Percentiles rank a stretch among this genome's conserved stretches.
phyloP scores from a whole-genome alignment of 177 flowering plant species.

The Vitis hybrid region DNA sequence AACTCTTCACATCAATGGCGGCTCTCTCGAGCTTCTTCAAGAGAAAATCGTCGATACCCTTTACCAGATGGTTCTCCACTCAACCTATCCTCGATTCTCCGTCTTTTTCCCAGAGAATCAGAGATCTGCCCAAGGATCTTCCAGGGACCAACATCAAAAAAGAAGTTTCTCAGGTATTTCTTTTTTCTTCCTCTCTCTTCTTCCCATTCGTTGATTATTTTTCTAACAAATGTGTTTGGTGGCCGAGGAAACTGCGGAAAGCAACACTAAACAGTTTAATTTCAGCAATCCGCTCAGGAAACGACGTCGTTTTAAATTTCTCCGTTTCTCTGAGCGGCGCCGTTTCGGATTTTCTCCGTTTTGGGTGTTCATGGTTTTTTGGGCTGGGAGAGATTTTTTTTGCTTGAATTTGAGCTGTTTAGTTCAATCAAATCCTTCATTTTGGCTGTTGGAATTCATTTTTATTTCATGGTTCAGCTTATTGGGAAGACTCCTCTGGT shows the following conservation, averaged over 20 bases:
- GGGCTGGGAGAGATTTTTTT: background rate
- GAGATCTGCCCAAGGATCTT: conserved; percentile 62
- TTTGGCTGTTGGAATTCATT: too few species aligned
- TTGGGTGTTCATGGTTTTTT: too few species aligned
- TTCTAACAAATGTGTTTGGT: too few species aligned
- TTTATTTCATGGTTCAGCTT: conserved; percentile 44
- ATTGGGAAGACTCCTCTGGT: conserved; percentile 90
- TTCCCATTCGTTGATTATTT: background rate
- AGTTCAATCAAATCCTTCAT: too few species aligned
- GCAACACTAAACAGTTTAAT: too few species aligned
- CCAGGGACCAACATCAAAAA: conserved; percentile 63
- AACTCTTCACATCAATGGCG: conserved; percentile 43
- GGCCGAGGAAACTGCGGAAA: too few species aligned
- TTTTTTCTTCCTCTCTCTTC: background rate
- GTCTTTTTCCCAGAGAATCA: conserved; percentile 49
- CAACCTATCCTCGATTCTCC: conserved; percentile 33
- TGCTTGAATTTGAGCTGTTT: background rate
- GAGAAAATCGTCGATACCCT: conserved; percentile 29
- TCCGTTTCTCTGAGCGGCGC: too few species aligned
- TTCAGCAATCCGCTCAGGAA: too few species aligned
- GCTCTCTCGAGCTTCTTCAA: conserved; percentile 37
- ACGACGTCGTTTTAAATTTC: too few species aligned
- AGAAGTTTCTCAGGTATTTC: conserved; percentile 56
- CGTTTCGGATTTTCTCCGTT: too few species aligned
- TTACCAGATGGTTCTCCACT: conserved; percentile 26